Conservation (phyloP, 2,329 filamentous ascomycete species). For the Rhinocladiella mackenziei region DNA sequence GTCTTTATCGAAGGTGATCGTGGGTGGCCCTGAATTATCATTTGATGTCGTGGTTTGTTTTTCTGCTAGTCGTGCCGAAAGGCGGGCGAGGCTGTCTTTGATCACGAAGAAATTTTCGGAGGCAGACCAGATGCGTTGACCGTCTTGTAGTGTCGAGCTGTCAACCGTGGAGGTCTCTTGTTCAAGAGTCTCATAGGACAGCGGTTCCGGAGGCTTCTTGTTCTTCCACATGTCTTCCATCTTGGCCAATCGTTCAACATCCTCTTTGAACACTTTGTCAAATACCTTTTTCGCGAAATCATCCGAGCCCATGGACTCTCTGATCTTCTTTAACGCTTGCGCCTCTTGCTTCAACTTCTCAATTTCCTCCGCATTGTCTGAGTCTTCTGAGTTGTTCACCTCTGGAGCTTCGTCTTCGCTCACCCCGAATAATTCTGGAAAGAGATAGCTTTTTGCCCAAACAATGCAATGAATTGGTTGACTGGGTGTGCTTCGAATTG, state of each 20-base stretch:
- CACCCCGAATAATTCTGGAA: constrained; percentile 90
- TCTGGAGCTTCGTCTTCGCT: constrained; percentile 80
- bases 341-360: constrained; percentile 81
- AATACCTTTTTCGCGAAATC: constrained; percentile 79
- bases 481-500: constrained; percentile 90
- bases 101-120: constrained; percentile 84
- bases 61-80: constrained; percentile 69
- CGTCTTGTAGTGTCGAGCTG: constrained; percentile 56
- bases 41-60: constrained; percentile 55
- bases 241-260: constrained; percentile 74
- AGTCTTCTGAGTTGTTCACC: constrained; percentile 74
- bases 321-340: constrained; percentile 75
- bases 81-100: constrained; percentile 69
- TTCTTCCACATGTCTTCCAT: constrained; percentile 98
- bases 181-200: constrained; percentile 64
- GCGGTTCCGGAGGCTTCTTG: constrained; percentile 66
- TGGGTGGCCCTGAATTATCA: constrained; percentile 45
- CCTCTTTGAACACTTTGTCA: constrained; percentile 84
- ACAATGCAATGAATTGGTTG: constrained; percentile 98
- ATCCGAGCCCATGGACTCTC: constrained; percentile 71
- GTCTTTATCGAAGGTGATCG: constrained; percentile 92
- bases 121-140: constrained; percentile 75
- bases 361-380: constrained; percentile 83
- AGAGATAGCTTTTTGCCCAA: constrained; percentile 94
- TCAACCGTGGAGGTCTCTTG: constrained; percentile 50